Percentiles rank a stretch among this genome's conserved stretches.
phyloP scores from a whole-genome alignment of 1,139 yeast species.

The Barnettozyma hawaiiensis region DNA sequence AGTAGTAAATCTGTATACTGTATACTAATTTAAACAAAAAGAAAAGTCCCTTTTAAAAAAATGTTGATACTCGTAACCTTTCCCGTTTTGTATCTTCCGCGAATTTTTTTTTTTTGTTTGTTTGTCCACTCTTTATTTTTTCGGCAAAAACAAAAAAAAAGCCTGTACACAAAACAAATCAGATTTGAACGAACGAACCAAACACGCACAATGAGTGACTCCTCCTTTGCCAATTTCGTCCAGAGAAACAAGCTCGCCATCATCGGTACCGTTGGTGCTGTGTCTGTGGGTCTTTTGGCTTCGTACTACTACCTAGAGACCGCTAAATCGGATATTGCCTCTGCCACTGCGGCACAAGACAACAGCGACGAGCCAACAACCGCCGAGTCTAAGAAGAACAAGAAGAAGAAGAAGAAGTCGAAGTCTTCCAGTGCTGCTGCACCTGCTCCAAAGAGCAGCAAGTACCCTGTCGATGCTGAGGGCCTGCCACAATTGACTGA shows the following conservation, averaged over 20 bases:
- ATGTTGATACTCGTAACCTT: background rate
- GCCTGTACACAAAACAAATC: background rate
- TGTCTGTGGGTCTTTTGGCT: slow-evolving; percentile 57
- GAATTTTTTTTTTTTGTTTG: too few species aligned
- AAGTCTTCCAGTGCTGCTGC: slow-evolving; percentile 33
- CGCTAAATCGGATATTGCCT: slow-evolving; percentile 26
- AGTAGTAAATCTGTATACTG: too few species aligned
- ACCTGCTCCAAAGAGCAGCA: slow-evolving; percentile 14
- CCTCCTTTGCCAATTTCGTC: slow-evolving; percentile 25
- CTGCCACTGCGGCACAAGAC: too few species aligned
- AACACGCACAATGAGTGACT: slow-evolving; percentile 11
- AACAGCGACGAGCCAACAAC: slow-evolving; percentile 1
- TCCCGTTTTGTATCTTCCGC: background rate
- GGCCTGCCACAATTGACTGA: slow-evolving; percentile 40
- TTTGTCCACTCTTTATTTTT: background rate
- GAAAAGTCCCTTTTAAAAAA: too few species aligned
- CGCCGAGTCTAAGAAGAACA: slow-evolving; percentile 13
- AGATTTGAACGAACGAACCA: background rate
- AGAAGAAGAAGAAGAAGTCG: slow-evolving; percentile 35
- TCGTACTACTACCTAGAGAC: slow-evolving; percentile 38
- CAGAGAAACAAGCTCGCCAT: slow-evolving; percentile 56
- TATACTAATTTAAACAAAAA: too few species aligned
- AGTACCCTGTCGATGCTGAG: slow-evolving; percentile 15
- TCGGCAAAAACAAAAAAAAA: background rate
- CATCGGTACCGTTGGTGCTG: slow-evolving; percentile 56